Evolutionary conservation across 1,139 yeast species (phyloP).

Genomic region (Hansenula sp.): DNA sequence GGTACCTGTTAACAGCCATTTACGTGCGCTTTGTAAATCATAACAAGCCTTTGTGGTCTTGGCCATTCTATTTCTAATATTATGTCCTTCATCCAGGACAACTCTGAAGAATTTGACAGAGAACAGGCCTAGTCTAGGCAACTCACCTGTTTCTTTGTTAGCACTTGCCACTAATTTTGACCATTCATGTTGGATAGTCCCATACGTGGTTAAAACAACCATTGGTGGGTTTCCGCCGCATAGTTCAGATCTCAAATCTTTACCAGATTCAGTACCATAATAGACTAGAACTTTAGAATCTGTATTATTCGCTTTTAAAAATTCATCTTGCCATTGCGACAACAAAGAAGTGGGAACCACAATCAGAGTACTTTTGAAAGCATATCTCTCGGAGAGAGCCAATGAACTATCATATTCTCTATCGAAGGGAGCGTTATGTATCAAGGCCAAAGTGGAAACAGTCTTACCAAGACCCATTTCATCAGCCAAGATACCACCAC

Average conservation of each 20-base stretch:
- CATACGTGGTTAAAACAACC: constrained; percentile 84
- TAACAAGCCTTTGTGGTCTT: constrained; percentile 79
- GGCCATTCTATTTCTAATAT: constrained; percentile 75
- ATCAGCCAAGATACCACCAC: constrained; percentile 93
- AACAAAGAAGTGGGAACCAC: constrained; percentile 90
- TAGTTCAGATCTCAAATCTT: constrained; percentile 42
- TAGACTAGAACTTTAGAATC: constrained; percentile 50
- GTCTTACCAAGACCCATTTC: constrained; percentile 98
- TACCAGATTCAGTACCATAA: constrained; percentile 61
- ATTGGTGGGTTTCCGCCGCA: constrained; percentile 54
- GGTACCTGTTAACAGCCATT: constrained; percentile 92
- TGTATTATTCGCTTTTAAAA: constrained; percentile 52
- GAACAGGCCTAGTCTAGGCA: constrained; percentile 48
- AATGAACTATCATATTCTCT: constrained; percentile 10
- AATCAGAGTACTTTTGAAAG: constrained; percentile 68
- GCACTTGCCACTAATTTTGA: constrained; percentile 20
- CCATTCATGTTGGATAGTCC: constrained; percentile 79
- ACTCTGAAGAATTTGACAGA: constrained; percentile 75
- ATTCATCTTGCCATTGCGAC: constrained; percentile 89
- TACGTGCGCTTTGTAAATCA: constrained; percentile 58
- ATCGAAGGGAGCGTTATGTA: constrained; percentile 63
- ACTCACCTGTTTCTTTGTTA: constrained; percentile 6
- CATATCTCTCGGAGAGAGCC: constrained; percentile 39
- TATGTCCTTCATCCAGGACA: constrained; percentile 91
- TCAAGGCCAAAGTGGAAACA: constrained; percentile 72